Conservation (phyloP, 495 filamentous ascomycete species). For the Poronia punctata region DNA sequence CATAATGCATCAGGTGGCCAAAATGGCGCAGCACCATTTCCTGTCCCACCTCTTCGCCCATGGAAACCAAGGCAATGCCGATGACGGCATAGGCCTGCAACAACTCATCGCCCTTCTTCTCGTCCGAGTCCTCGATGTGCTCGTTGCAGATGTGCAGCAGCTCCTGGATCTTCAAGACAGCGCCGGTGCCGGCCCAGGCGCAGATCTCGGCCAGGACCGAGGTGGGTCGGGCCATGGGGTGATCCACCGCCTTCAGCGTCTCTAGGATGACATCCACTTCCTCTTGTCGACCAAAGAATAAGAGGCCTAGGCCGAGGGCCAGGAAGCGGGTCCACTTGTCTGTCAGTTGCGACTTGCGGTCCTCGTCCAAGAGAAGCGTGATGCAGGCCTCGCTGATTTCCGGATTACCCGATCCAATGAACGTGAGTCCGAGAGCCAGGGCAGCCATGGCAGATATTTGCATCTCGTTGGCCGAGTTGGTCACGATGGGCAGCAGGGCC, state of each 20-base stretch:
- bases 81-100: conserved; percentile 94
- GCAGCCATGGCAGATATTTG: conserved; percentile 95
- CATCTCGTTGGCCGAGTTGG: conserved; percentile 77
- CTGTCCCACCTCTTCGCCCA: conserved; percentile 97
- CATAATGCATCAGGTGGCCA: conserved; percentile 98
- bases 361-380: conserved; percentile 84
- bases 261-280: conserved; percentile 94
- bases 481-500: conserved; percentile 75
- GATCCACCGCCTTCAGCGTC: conserved; percentile 89
- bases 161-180: conserved; percentile 93
- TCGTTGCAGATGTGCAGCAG: conserved; percentile 96
- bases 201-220: conserved; percentile 89
- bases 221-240: conserved; percentile 88
- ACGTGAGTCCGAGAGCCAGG: conserved; percentile 80
- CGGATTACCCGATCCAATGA: conserved; percentile 84
- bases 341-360: conserved; percentile 77
- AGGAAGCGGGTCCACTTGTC: conserved; percentile 98
- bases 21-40: conserved; percentile 98
- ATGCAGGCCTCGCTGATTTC: conserved; percentile 85
- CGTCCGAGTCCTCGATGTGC: conserved; percentile 83
- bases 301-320: conserved; percentile 83
- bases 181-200: conserved; percentile 94
- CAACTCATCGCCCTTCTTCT: conserved; percentile 89
- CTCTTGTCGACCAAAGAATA: conserved; percentile 95
- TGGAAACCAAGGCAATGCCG: conserved; percentile 87